phyloP scores from a whole-genome alignment of 768 basidiomycete species.

The Coprinellus micaceus region DNA sequence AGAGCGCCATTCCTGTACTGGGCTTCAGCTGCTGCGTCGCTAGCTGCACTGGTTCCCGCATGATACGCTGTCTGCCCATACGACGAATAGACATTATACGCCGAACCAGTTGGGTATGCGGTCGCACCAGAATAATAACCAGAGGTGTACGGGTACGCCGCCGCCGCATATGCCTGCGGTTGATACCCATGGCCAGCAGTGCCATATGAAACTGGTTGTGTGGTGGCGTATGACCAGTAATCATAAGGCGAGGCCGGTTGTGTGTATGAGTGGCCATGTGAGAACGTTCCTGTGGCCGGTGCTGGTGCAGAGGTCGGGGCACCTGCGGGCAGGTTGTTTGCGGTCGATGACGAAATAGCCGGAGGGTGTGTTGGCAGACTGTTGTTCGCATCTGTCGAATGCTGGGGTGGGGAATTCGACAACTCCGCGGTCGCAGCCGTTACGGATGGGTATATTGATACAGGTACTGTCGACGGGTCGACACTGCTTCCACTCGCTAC shows the following conservation, averaged over 20 bases:
- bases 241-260: constrained; percentile 28
- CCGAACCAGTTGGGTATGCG: constrained; percentile 20
- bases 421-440: constrained; percentile 20
- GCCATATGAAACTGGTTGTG: background rate
- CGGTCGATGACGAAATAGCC: constrained; percentile 5
- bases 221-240: constrained; percentile 32
- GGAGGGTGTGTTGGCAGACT: background rate
- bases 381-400: constrained; percentile 1
- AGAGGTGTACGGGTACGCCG: constrained; percentile 22
- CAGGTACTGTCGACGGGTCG: constrained; percentile 19
- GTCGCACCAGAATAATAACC: constrained; percentile 24
- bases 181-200: constrained; percentile 16
- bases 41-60: background rate
- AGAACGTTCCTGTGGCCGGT: constrained; percentile 10
- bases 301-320: constrained; percentile 6
- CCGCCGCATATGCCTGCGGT: constrained; percentile 11
- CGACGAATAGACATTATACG: constrained; percentile 19
- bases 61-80: constrained; percentile 17
- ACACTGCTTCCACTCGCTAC: constrained; percentile 15
- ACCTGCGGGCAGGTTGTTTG: background rate
- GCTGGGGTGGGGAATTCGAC: constrained; percentile 1
- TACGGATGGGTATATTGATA: constrained; percentile 29
- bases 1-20: constrained; percentile 13
- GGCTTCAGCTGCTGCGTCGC: background rate
- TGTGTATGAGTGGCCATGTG: constrained; percentile 12